Percentiles rank a stretch among this genome's conserved stretches.
Conservation (phyloP, 306 rosid species). For the Malus asiatica region DNA sequence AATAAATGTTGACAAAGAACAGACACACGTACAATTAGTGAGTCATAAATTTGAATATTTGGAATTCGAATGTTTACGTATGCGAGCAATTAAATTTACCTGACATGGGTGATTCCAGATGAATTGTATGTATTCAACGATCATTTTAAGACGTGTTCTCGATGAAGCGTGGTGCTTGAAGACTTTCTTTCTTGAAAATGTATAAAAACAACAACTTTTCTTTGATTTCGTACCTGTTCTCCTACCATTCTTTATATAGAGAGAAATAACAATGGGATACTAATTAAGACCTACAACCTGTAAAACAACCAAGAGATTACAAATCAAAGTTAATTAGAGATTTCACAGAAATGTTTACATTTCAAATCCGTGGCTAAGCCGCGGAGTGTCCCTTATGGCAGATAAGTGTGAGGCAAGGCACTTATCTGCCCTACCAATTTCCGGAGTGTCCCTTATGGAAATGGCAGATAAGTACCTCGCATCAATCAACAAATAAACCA, state of each 20-base stretch:
- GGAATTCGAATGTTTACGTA: no score
- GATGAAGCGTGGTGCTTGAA: not conserved
- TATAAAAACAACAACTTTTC: not conserved
- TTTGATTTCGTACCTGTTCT: not conserved
- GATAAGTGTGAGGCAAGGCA: not conserved
- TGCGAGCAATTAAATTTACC: not conserved
- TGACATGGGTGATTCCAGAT: not conserved
- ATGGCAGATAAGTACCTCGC: not conserved
- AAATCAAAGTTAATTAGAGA: not conserved
- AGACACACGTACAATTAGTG: no score
- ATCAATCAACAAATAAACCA: not conserved
- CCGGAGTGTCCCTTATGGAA: not conserved
- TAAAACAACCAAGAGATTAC: not conserved
- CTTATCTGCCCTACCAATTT: no score
- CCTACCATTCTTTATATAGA: not conserved
- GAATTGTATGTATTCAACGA: not conserved
- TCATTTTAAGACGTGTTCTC: not conserved
- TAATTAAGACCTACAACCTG: not conserved
- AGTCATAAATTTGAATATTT: not conserved
- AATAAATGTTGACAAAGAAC: no score
- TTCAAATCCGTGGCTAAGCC: not conserved
- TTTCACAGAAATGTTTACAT: not conserved
- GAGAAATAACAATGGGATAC: not conserved
- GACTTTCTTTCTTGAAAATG: not conserved
- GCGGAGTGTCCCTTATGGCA: not conserved